Base-by-base conservation (phyloP, 2,329 filamentous ascomycete species). In the Madurella mycetomatis region DNA sequence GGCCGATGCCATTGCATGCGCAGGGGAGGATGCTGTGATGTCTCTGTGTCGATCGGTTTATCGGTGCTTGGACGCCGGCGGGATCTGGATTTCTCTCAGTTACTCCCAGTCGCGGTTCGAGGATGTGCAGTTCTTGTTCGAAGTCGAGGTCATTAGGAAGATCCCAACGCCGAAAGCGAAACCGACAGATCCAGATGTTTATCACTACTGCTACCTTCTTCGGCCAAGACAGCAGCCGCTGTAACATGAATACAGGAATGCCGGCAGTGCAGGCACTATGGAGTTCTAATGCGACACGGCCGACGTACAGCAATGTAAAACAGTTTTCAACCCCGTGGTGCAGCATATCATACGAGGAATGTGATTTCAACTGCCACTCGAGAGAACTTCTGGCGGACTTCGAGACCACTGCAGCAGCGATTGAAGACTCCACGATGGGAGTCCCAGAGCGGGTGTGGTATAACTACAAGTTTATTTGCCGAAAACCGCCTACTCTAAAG, bases 11-110 rank as follows among this genome's bases (percentile, higher is more conserved):
- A 65, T 80, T 4, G 71, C 76, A 0, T 79, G 77, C 42, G 75
- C 69, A 13, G 76, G 73, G 5, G 66, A 67, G 3, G 67, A 64
- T 7, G 62, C 68, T 1, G 45, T 79, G 1, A 56, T 66, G 25
- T 58, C 64, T 1, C 77, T 79, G 75, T 68, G 67, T 4, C 41
- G 61, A 9, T 62, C 69, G 1, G 68, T 80, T 11, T 63, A 62
- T 16, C 53, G 56, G 11, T 69, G 64, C 49, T 64, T 79, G 13
- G 64, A 64, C 1, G 64, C 68, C 0, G 67, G 59, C 4, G 75
- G 72, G 0, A 54, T 73, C 13, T 80, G 77, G 76, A 64, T 80
- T 11, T 77, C 75, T 2, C 60, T 79, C 44, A 79, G 75, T 57
- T 79, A 73, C 60, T 79, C 77, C 1, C 63, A 65, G 0, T 60